These are phyloP conservation scores for Dictyostelium intermedium DNA, from an alignment of 78 protist genomes.

Conservation along the genomic window DNA sequence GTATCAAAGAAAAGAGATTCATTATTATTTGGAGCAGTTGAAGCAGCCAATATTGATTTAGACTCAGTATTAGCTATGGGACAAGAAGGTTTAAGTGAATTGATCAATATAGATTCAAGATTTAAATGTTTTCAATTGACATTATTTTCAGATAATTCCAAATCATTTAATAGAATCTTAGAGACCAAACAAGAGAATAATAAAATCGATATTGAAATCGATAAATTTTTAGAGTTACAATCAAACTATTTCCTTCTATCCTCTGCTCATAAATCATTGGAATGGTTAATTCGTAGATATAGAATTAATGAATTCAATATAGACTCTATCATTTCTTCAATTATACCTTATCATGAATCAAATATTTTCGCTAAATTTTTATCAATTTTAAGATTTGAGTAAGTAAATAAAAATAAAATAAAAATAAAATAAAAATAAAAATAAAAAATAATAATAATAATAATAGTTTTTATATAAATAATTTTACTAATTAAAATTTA, in stretches of 20 bases:
- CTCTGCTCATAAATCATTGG: conserved; percentile 82
- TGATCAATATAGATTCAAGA: conserved; percentile 19
- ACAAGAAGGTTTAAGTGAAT: conserved; percentile 34
- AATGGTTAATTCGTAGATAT: conserved; percentile 84
- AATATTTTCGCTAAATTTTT: conserved; percentile 73
- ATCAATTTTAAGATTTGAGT: conserved; percentile 50
- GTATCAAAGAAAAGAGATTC: conserved; percentile 18
- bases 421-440: neutral
- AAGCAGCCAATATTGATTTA: conserved; percentile 32
- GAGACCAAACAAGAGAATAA: conserved; percentile 65
- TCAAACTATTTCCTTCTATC: conserved; percentile 62
- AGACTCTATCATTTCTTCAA: conserved; percentile 26
- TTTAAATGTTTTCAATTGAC: conserved; percentile 31
- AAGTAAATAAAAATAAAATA: neutral
- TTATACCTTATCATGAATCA: conserved; percentile 85
- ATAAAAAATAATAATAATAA: neutral
- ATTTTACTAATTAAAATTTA: neutral
- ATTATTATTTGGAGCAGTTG: conserved; percentile 17
- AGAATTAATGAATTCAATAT: conserved; percentile 77
- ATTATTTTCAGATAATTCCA: conserved; percentile 3
- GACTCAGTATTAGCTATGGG: conserved; percentile 37
- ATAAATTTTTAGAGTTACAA: conserved; percentile 34
- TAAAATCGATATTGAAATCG: conserved; percentile 39
- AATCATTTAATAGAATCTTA: conserved; percentile 15
- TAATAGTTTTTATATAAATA: neutral